These are phyloP conservation scores for Coniochaeta hoffmannii DNA, from an alignment of 2,329 filamentous ascomycete species.

Conservation along the genomic window DNA sequence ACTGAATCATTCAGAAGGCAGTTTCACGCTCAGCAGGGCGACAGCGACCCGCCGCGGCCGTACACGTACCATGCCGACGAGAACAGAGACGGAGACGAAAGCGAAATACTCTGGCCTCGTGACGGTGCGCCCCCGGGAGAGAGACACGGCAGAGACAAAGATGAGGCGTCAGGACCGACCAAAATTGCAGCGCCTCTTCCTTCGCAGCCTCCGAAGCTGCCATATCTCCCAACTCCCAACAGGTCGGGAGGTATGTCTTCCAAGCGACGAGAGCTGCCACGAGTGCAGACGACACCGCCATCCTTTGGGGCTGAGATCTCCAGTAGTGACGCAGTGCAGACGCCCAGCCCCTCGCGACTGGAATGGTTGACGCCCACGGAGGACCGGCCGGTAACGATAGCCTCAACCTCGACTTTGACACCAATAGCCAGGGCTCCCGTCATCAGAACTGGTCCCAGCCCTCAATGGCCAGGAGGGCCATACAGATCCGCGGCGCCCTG, in stretches of 20 bases:
- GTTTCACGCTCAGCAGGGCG: slow-evolving; percentile 8
- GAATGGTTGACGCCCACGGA: slow-evolving; percentile 4
- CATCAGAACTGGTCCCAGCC: neutral
- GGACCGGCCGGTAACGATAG: slow-evolving; percentile 7
- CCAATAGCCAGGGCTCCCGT: neutral
- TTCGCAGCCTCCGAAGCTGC: neutral
- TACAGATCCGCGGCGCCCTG: slow-evolving; percentile 5
- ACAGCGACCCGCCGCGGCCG: neutral
- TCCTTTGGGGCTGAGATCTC: neutral
- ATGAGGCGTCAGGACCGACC: neutral
- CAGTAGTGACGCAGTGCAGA: neutral
- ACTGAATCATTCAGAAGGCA: slow-evolving; percentile 19
- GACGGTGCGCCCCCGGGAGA: neutral
- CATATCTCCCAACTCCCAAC: neutral
- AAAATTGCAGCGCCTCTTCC: neutral
- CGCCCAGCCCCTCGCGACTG: neutral
- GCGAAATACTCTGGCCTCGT: neutral
- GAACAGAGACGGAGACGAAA: neutral
- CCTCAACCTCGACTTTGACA: slow-evolving; percentile 6
- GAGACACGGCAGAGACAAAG: neutral
- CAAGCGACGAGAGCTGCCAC: neutral
- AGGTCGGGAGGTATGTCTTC: neutral
- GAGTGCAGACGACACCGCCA: neutral
- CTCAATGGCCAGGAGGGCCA: neutral
- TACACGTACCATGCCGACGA: slow-evolving; percentile 12